Evolutionary conservation across 129 eudicot species (phyloP).

Genomic region (Silybum marianum): DNA sequence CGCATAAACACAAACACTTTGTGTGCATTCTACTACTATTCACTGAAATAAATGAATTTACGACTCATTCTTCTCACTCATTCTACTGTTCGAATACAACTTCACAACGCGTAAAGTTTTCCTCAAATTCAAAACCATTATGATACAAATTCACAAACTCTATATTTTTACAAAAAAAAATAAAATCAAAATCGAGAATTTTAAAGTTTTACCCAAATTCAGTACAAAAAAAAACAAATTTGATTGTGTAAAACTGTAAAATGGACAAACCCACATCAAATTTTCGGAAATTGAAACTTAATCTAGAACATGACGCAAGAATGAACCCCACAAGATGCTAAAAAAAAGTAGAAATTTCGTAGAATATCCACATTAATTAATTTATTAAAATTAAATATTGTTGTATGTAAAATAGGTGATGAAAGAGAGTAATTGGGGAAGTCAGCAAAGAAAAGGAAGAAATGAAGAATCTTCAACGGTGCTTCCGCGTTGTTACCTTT

Average conservation of each 20-base stretch:
- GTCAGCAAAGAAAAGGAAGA: constrained; percentile 16
- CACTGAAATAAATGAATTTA: constrained; percentile 3
- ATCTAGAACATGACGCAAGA: constrained; percentile 34
- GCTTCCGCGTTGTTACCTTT: constrained; percentile 52
- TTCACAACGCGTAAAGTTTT: not conserved
- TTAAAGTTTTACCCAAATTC: not conserved
- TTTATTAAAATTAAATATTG: not conserved
- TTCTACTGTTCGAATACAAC: not conserved
- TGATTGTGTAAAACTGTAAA: not conserved
- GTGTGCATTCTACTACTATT: constrained; percentile 22
- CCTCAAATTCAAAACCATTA: not conserved
- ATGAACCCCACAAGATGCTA: constrained; percentile 3
- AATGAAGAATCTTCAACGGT: constrained; percentile 41
- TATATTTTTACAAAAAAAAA: not conserved
- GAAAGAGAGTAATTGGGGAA: constrained; percentile 18
- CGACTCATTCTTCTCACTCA: not conserved
- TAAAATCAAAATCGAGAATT: not conserved
- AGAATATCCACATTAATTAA: constrained; percentile 16
- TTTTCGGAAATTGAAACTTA: not conserved
- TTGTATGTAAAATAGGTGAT: not conserved
- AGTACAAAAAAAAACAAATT: not conserved
- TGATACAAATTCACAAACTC: not conserved
- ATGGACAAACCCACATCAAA: not conserved
- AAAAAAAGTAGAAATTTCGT: constrained; percentile 12
- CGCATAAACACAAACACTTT: constrained; percentile 24